Conservation (phyloP, 129 eudicot genomes). For the Escallonia herrerae region DNA sequence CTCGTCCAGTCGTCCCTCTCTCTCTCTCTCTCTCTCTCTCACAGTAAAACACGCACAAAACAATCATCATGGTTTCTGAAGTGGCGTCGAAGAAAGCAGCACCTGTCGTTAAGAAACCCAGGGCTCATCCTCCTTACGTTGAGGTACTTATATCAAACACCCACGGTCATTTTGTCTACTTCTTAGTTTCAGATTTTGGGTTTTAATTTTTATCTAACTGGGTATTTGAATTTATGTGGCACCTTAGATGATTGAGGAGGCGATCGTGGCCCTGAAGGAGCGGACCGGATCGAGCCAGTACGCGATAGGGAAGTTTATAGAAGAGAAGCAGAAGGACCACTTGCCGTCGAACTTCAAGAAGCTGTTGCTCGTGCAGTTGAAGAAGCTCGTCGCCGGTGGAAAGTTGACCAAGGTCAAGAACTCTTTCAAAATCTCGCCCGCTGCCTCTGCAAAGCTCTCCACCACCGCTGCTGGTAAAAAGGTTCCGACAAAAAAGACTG, state of each 20-base stretch:
- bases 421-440: conserved; percentile 30
- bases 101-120: conserved; percentile 20
- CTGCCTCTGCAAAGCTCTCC: conserved; percentile 4
- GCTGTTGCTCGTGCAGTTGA: conserved; percentile 37
- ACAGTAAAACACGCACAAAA: too few relatives aligned
- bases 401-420: conserved; percentile 35
- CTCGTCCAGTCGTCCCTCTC: too few relatives aligned
- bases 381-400: conserved; percentile 41
- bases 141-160: conserved; percentile 17
- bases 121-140: conserved; percentile 40
- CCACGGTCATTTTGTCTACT: neutral
- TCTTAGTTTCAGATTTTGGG: neutral
- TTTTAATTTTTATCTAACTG: neutral
- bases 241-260: conserved; percentile 56
- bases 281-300: conserved; percentile 71
- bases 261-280: conserved; percentile 57
- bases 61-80: neutral
- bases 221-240: neutral
- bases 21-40: too few relatives aligned
- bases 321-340: conserved; percentile 35
- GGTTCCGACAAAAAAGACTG: conserved; percentile 11
- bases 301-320: conserved; percentile 48
- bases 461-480: conserved; percentile 2
- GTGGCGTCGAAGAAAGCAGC: conserved; percentile 16
- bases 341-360: conserved; percentile 37